These are phyloP conservation scores for Thuja plicata DNA, from an alignment of 83 land plant genomes.

Conservation along the genomic window DNA sequence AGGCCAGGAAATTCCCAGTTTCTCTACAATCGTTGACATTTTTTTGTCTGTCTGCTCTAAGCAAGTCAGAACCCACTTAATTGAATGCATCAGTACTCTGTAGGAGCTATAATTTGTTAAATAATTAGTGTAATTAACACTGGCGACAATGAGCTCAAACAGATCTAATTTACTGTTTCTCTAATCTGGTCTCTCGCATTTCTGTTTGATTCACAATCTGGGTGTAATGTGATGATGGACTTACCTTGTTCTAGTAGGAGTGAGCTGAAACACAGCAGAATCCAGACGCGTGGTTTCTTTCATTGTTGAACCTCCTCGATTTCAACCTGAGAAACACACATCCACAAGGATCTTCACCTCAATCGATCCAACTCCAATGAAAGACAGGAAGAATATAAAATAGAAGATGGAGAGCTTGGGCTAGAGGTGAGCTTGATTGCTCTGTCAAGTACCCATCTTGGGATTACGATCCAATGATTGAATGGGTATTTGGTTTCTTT, in stretches of 20 bases:
- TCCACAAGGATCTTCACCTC: background rate
- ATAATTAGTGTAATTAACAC: background rate
- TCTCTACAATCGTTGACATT: background rate
- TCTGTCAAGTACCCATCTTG: constrained; percentile 2
- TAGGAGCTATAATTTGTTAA: background rate
- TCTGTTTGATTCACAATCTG: background rate
- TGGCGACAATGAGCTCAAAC: background rate
- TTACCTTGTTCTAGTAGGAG: constrained; percentile 54
- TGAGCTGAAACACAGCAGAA: constrained; percentile 48
- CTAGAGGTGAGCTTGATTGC: background rate
- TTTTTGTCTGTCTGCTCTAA: background rate
- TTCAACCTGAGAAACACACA: background rate
- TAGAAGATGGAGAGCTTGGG: background rate
- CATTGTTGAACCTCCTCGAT: constrained; percentile 11
- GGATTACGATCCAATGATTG: background rate
- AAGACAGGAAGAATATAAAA: background rate
- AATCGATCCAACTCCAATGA: background rate
- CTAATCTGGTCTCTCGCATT: background rate
- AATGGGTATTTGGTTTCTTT: too few relatives aligned
- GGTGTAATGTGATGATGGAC: background rate
- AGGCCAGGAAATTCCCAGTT: background rate
- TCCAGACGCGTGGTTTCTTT: constrained; percentile 20
- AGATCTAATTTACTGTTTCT: background rate
- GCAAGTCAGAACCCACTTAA: background rate
- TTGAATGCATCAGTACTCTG: background rate